Evolutionary conservation across 345 rosid species (phyloP), one percentile per base, ranked within the genome.

Genomic region (Sonneratia caseolaris): DNA sequence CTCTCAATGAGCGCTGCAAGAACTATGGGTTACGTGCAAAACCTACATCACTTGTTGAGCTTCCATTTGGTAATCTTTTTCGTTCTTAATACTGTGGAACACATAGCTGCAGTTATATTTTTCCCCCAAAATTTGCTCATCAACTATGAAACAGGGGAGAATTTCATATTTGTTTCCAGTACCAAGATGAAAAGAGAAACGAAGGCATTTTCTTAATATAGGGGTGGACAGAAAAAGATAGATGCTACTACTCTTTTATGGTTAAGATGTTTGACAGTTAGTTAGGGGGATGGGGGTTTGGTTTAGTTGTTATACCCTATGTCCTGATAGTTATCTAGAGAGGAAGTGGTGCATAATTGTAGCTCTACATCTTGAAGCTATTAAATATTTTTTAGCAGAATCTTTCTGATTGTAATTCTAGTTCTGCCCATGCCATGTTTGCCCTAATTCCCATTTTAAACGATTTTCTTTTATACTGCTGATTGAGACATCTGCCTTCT

Each of bases 11-110:
- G 74, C 96, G 94, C 61, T 89, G 93, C 83, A 95, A 95, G 80
- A 97, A 84, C 78, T 95, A 92, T 71, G 97, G 99, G 70, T 81
- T 95, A 76, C 97, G 90, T 74, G 83, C 87, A 70, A 95, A 92
- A 81, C 99, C 99, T 64, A 87, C 82, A 64, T 81, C 96, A 64
- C 84, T 93, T 74, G 84, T 86, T 68, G 98, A 93, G 83, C 96
- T 93, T 83, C 98, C 98, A 9, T 93, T 88, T 74, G 98, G 98
- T 93, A 89, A 67, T 21, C 64, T n/a, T 42, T 5, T 57, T 10
- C 6, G 2, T 57, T 57, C 64, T 57, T 57, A 19, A 24, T 3
- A 53, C 22, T 53, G 4, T 57, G 27, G 11, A n/a, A 57, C 64
- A 7, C 64, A 21, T n/a, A 8, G 11, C 64, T n/a, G n/a, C 57